phyloP scores from a whole-genome alignment of 192 early-diverging fungal genomes.

The Podila epigama region DNA sequence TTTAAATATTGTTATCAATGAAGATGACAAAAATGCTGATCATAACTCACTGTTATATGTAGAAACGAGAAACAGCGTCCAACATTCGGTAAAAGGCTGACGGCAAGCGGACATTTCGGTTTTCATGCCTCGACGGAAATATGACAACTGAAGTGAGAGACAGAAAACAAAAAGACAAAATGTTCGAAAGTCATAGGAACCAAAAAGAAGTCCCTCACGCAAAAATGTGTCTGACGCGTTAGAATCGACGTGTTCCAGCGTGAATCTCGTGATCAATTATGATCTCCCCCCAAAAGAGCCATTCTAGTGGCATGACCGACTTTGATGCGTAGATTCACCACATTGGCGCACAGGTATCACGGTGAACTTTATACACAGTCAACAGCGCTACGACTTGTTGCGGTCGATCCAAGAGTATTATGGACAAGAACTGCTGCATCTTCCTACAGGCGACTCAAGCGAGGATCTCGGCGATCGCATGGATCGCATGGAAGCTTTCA shows the following conservation, averaged over 20 bases:
- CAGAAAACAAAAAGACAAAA: slow-evolving; percentile 62
- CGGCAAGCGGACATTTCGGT: slow-evolving; percentile 59
- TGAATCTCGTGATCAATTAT: slow-evolving; percentile 95
- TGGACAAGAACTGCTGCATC: slow-evolving; percentile 69
- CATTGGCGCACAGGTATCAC: slow-evolving; percentile 91
- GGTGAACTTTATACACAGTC: slow-evolving; percentile 93
- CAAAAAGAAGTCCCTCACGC: slow-evolving; percentile 71
- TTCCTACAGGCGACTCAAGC: slow-evolving; percentile 54
- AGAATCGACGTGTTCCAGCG: slow-evolving; percentile 95
- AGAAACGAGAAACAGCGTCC: slow-evolving; percentile 65
- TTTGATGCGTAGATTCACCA: slow-evolving; percentile 94
- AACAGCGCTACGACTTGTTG: slow-evolving; percentile 72
- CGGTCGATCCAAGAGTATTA: slow-evolving; percentile 78
- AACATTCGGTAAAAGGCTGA: slow-evolving; percentile 64
- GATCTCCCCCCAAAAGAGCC: slow-evolving; percentile 94
- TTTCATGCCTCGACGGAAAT: slow-evolving; percentile 78
- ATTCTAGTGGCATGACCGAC: slow-evolving; percentile 70
- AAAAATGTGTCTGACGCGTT: slow-evolving; percentile 71
- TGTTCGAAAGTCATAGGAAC: slow-evolving; percentile 56
- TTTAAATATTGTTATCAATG: no score
- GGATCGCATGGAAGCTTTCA: slow-evolving; percentile 20
- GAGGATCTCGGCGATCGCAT: background rate
- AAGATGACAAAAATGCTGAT: no score
- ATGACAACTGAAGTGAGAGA: slow-evolving; percentile 75
- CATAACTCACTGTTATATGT: background rate